Base-by-base conservation (phyloP, 305 asterid genomes). In the Fraxinus greggii region DNA sequence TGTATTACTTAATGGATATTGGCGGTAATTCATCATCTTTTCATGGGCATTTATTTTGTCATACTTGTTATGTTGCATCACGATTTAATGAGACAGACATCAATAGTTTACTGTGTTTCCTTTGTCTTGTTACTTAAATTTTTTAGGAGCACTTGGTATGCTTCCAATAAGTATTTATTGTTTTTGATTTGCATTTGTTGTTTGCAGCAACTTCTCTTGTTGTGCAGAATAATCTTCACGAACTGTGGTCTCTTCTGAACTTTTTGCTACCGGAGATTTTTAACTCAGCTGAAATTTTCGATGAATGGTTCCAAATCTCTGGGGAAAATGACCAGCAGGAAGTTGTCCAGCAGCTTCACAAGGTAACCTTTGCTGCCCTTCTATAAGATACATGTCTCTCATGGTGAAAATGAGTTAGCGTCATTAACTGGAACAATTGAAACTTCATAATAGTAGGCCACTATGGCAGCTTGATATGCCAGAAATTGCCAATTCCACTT, bases 301-400 rank as follows among this genome's bases (percentile, higher is more conserved):
- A 96, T 85, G 97, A 96, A 80, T 96, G 99, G 99, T 96, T 96
- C 89, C 98, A 96, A 89, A 96, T 96, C 67, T 96, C 99, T 79
- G 98, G 96, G 78, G 99, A 94, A 7, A 96, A 94, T 87, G 98
- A 96, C 80, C 97, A 94, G 90, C 97, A 96, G 89, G 99, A 96
- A 90, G 98, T 96, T 85, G 99, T 96, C 82, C 99, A 96, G 86
- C 98, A 96, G 88, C 99, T 96, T 86, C 99, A 94, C 92, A 96
- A 93, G 99, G 99, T 94, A 86, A 63, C n/a, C 32, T 63, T 63
- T 9, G 5, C 24, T 24, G 36, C 10, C 56, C 33, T 17, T 65
- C 48, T 36, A 72, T 63, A 65, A 10, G 42, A 82, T 84, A 33
- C 38, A 17, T 19, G 51, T 74, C 63, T 8, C 33, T 63, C 78